Percentiles rank a stretch among this genome's conserved stretches.
These are phyloP conservation scores for Phaeosphaeria sp. DNA, from an alignment of 2,329 filamentous ascomycete genomes.

Conservation along the genomic window DNA sequence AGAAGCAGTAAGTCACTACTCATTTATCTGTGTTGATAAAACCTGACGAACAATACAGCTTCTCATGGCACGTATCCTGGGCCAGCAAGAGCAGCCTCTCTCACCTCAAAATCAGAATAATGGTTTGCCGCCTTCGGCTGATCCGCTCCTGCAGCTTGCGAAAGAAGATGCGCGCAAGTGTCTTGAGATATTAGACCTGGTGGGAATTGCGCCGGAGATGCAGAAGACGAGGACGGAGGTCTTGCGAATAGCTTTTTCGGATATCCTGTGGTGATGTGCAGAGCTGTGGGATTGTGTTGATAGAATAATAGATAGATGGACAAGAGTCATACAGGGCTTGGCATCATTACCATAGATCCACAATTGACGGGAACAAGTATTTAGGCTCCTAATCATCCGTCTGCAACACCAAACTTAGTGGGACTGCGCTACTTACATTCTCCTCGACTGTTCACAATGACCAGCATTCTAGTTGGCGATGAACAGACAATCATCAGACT, in stretches of 20 bases:
- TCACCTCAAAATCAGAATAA: slow-evolving; percentile 25
- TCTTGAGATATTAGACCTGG: slow-evolving; percentile 54
- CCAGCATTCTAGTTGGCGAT: too few species aligned
- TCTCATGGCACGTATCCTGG: slow-evolving; percentile 49
- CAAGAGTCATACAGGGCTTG: background rate
- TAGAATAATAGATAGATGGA: background rate
- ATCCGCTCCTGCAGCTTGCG: slow-evolving; percentile 45
- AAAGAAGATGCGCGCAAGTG: slow-evolving; percentile 54
- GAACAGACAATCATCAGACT: too few species aligned
- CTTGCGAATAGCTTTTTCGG: slow-evolving; percentile 52
- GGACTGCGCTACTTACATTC: too few species aligned
- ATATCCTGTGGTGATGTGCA: slow-evolving; percentile 42
- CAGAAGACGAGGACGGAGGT: slow-evolving; percentile 57
- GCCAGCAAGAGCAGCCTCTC: slow-evolving; percentile 42
- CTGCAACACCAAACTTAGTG: background rate
- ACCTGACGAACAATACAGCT: slow-evolving; percentile 30
- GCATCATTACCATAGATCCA: background rate
- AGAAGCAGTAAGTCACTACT: slow-evolving; percentile 68
- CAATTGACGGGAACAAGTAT: background rate
- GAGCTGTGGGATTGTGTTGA: background rate
- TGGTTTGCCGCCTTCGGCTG: slow-evolving; percentile 34
- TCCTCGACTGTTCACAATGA: too few species aligned
- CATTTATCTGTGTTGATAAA: background rate
- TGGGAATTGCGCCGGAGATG: slow-evolving; percentile 55
- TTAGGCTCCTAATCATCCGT: background rate